A percentile compares a stretch with the other conserved stretches of the same genome.
Evolutionary conservation across 2,329 filamentous ascomycete species (phyloP).

Genomic region (Aspergillus alliaceus): DNA sequence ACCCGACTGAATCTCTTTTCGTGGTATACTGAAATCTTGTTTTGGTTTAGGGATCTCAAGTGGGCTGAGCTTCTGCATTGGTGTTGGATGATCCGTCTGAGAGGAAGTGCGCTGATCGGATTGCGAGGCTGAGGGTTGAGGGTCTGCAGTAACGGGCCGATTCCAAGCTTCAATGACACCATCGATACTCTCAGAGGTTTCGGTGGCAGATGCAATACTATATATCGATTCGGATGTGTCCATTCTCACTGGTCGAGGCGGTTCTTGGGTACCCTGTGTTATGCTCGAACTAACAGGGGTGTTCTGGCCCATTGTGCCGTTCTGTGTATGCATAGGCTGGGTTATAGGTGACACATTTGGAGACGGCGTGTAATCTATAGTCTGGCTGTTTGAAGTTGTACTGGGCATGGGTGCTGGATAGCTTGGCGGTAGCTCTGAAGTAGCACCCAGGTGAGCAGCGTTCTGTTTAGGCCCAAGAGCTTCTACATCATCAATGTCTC

Average conservation of each 20-base stretch:
- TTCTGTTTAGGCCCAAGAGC: constrained; percentile 22
- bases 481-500: constrained; percentile 38
- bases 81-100: constrained; percentile 8
- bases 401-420: constrained; percentile 10
- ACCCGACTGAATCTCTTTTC: background rate
- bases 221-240: constrained; percentile 31
- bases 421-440: constrained; percentile 12
- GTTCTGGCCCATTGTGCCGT: background rate
- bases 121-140: constrained; percentile 14
- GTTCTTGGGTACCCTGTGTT: constrained; percentile 12
- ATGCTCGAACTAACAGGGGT: constrained; percentile 27
- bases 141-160: constrained; percentile 30
- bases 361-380: constrained; percentile 7
- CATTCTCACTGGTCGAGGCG: constrained; percentile 21
- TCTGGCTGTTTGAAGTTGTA: constrained; percentile 2
- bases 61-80: constrained; percentile 13
- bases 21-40: constrained; percentile 5
- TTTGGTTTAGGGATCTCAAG: constrained; percentile 12
- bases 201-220: constrained; percentile 25
- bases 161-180: constrained; percentile 47
- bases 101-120: constrained; percentile 6
- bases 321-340: constrained; percentile 2
- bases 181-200: constrained; percentile 41
- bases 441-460: constrained; percentile 3
- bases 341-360: constrained; percentile 6